phyloP scores from a whole-genome alignment of 2,329 filamentous ascomycete genomes.

The Xylariaceae sp. region DNA sequence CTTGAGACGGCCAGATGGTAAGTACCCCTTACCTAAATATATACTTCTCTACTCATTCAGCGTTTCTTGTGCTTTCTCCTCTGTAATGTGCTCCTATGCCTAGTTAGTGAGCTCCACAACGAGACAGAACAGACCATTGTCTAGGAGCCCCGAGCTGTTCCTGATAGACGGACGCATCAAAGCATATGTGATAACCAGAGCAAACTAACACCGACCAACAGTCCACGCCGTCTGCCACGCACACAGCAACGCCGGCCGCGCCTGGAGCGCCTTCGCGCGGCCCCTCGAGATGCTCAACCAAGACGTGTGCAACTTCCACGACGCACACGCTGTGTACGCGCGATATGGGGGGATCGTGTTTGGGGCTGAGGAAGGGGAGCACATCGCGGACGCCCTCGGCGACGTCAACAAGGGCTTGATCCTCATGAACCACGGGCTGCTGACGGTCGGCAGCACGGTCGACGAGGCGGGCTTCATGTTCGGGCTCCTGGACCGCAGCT shows the following conservation, averaged over 20 bases:
- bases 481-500: slow-evolving; percentile 69
- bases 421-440: slow-evolving; percentile 70
- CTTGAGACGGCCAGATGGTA: slow-evolving; percentile 60
- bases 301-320: slow-evolving; percentile 70
- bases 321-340: slow-evolving; percentile 69
- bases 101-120: neutral
- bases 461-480: slow-evolving; percentile 78
- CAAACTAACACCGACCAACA: slow-evolving; percentile 45
- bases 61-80: neutral
- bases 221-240: slow-evolving; percentile 73
- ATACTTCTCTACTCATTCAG: neutral
- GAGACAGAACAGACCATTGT: neutral
- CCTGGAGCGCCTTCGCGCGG: slow-evolving; percentile 70
- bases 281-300: slow-evolving; percentile 75
- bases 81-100: neutral
- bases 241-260: slow-evolving; percentile 70
- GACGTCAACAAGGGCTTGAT: slow-evolving; percentile 62
- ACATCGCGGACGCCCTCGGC: slow-evolving; percentile 69
- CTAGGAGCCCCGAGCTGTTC: neutral
- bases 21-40: neutral
- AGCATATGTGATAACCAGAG: neutral
- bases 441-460: slow-evolving; percentile 74
- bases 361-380: slow-evolving; percentile 68
- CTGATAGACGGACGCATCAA: neutral
- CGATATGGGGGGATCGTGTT: slow-evolving; percentile 60